A percentile compares a stretch with the other conserved stretches of the same genome.
Conservation (phyloP, 2,329 filamentous ascomycete species). For the Stenocarpella maydis region DNA sequence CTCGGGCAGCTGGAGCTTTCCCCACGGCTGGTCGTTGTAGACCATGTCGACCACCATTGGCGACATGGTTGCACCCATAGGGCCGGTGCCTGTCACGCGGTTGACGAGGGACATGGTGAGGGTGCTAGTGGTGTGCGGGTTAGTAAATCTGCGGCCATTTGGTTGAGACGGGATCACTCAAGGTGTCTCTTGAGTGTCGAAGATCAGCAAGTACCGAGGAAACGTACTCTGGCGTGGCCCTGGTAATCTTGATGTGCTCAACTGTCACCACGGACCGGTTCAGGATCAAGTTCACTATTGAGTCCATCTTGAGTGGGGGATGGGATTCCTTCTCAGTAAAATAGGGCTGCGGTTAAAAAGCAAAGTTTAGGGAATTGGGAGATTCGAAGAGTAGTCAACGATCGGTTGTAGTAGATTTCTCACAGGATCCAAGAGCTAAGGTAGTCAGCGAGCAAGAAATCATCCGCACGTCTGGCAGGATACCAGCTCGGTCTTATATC, state of each 20-base stretch:
- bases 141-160: not conserved
- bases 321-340: not conserved
- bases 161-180: not conserved
- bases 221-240: conserved; percentile 44
- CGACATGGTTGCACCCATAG: conserved; percentile 43
- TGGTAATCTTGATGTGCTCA: conserved; percentile 43
- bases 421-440: not conserved
- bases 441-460: not conserved
- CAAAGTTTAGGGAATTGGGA: not conserved
- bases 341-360: not conserved
- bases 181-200: not conserved
- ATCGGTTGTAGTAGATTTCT: not conserved
- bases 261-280: conserved; percentile 42
- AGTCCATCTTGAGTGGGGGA: conserved; percentile 37
- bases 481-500: conserved; percentile 9
- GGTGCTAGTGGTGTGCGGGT: conserved; percentile 39
- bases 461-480: not conserved
- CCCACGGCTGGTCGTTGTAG: conserved; percentile 43
- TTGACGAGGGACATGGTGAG: conserved; percentile 44
- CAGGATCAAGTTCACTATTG: conserved; percentile 43
- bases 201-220: not conserved
- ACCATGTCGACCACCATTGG: conserved; percentile 43
- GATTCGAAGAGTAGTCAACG: not conserved
- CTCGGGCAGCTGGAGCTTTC: conserved; percentile 44
- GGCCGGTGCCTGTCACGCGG: conserved; percentile 43